Conservation (phyloP, 495 filamentous ascomycete species). For the Aspergillus ellipticus region DNA sequence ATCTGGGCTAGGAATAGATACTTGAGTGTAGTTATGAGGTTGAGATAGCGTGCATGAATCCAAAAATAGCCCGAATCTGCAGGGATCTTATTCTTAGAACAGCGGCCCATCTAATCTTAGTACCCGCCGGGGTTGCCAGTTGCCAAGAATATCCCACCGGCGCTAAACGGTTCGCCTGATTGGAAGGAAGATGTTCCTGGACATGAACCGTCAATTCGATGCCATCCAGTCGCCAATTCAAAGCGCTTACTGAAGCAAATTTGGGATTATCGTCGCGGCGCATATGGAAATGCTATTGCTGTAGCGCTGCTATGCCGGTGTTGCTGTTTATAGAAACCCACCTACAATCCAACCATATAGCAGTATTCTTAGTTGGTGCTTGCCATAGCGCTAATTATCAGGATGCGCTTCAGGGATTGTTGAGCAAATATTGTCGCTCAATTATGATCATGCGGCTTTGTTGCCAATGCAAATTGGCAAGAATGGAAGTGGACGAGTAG, state of each 20-base stretch:
- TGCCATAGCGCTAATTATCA: not conserved
- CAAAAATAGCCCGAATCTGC: not conserved
- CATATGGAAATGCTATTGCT: not conserved
- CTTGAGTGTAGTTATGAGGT: not conserved
- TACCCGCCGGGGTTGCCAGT: not conserved
- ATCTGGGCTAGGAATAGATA: not conserved
- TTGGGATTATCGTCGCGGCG: not conserved
- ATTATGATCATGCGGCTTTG: not conserved
- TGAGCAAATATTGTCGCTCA: not conserved
- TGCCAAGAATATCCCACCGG: not conserved
- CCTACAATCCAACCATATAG: not conserved
- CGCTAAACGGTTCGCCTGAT: not conserved
- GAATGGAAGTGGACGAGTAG: not conserved
- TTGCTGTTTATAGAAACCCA: not conserved
- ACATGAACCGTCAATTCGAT: not conserved
- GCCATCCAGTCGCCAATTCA: not conserved
- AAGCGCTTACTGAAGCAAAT: not conserved
- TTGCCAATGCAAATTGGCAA: not conserved
- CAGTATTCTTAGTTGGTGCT: not conserved
- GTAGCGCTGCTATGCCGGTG: not conserved
- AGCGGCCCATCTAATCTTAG: not conserved
- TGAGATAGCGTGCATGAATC: slow-evolving; percentile 1
- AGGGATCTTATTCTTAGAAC: not conserved
- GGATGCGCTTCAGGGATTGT: not conserved
- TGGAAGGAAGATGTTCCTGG: not conserved